A percentile compares a stretch with the other conserved stretches of the same genome.
Conservation (phyloP, 768 basidiomycete genomes). For the Lentinula sp. region DNA sequence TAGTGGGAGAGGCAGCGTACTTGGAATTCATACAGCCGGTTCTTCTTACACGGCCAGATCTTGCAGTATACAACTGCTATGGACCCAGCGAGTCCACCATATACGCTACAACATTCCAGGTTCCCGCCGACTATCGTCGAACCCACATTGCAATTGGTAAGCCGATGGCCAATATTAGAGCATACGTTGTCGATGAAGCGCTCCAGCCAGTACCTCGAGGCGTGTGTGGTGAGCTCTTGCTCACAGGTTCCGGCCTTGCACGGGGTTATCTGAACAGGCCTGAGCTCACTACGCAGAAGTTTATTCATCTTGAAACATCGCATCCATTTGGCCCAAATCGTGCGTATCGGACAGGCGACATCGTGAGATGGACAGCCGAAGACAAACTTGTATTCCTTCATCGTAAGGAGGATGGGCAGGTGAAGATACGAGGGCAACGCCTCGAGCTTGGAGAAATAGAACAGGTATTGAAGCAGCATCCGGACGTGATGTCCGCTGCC, state of each 20-base stretch:
- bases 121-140: neutral
- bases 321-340: neutral
- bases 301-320: neutral
- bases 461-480: neutral
- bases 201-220: neutral
- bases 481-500: neutral
- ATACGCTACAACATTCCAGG: neutral
- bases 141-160: neutral
- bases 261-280: neutral
- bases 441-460: neutral
- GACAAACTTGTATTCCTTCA: neutral
- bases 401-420: neutral
- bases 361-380: neutral
- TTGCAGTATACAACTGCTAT: neutral
- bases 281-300: neutral
- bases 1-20: neutral
- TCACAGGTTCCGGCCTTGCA: neutral
- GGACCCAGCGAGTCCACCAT: constrained; percentile 1
- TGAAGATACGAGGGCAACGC: neutral
- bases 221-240: neutral
- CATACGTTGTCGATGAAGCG: neutral
- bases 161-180: neutral
- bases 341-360: neutral
- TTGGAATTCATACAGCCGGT: neutral
- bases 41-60: neutral